Conservation (phyloP, 2,329 filamentous ascomycete species). For the Cytospora schulzeri region DNA sequence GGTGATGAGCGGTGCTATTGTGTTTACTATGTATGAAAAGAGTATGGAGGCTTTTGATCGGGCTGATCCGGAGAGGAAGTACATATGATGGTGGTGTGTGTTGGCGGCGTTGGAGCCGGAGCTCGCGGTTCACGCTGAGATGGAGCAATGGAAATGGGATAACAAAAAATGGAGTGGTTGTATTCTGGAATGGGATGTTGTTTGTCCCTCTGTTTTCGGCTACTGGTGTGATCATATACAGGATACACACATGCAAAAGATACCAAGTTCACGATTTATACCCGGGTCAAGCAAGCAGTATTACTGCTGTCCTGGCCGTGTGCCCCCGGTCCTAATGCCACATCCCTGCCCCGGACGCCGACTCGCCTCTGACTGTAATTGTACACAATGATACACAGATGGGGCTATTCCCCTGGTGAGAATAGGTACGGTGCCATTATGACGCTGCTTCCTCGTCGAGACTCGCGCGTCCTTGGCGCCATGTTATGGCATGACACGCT, state of each 20-base stretch:
- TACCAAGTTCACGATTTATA: background rate
- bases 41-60: slow-evolving; percentile 83
- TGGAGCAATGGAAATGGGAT: background rate
- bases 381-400: background rate
- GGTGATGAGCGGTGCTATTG: slow-evolving; percentile 91
- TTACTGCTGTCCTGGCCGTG: background rate
- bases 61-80: slow-evolving; percentile 80
- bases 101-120: background rate
- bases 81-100: slow-evolving; percentile 60
- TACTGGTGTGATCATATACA: background rate
- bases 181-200: too few species aligned
- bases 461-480: too few species aligned
- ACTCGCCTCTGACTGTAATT: background rate
- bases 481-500: too few species aligned
- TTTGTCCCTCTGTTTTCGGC: background rate
- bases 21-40: slow-evolving; percentile 99
- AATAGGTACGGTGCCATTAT: background rate
- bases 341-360: background rate
- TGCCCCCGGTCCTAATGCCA: background rate
- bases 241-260: background rate
- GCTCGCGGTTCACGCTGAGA: background rate
- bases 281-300: background rate
- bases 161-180: background rate
- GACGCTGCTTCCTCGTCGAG: background rate
- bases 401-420: background rate